Percentiles rank a stretch among this genome's conserved stretches.
Evolutionary conservation across 2,329 filamentous ascomycete species (phyloP).

Genomic region (Coleophoma eucalyptorum): DNA sequence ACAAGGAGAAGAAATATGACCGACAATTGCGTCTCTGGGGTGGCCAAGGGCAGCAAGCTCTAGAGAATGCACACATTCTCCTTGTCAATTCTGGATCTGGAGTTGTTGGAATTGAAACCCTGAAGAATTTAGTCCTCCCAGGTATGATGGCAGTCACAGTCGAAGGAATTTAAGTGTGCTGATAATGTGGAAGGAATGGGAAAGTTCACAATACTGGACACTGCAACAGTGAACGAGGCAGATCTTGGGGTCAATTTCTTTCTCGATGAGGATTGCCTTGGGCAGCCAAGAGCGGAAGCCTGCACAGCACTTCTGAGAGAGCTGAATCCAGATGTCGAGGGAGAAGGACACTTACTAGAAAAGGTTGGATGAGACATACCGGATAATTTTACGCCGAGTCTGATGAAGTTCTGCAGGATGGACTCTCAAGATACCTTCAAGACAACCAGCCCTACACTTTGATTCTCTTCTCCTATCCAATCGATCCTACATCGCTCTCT

Average conservation of each 20-base stretch:
- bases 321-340: slow-evolving; percentile 88
- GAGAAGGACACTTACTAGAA: slow-evolving; percentile 59
- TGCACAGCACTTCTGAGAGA: slow-evolving; percentile 76
- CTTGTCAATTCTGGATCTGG: slow-evolving; percentile 85
- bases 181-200: slow-evolving; percentile 61
- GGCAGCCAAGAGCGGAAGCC: slow-evolving; percentile 73
- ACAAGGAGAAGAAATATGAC: slow-evolving; percentile 79
- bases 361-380: slow-evolving; percentile 29
- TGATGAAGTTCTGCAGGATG: slow-evolving; percentile 5
- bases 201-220: slow-evolving; percentile 86
- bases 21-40: slow-evolving; percentile 95
- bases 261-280: slow-evolving; percentile 73
- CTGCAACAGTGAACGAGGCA: slow-evolving; percentile 68
- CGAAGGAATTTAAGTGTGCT: too few species aligned
- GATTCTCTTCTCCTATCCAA: slow-evolving; percentile 57
- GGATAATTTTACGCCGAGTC: neutral
- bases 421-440: slow-evolving; percentile 22
- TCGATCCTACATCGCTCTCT: slow-evolving; percentile 46
- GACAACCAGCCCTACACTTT: slow-evolving; percentile 48
- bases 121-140: slow-evolving; percentile 96
- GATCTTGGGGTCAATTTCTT: slow-evolving; percentile 98
- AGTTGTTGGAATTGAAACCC: slow-evolving; percentile 80
- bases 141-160: slow-evolving; percentile 41
- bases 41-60: slow-evolving; percentile 81
- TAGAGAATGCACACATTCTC: slow-evolving; percentile 89